Evolutionary conservation across 768 basidiomycete genomes (phyloP), one percentile per base, ranked within the genome.

Genomic region (Paxillus involutus): DNA sequence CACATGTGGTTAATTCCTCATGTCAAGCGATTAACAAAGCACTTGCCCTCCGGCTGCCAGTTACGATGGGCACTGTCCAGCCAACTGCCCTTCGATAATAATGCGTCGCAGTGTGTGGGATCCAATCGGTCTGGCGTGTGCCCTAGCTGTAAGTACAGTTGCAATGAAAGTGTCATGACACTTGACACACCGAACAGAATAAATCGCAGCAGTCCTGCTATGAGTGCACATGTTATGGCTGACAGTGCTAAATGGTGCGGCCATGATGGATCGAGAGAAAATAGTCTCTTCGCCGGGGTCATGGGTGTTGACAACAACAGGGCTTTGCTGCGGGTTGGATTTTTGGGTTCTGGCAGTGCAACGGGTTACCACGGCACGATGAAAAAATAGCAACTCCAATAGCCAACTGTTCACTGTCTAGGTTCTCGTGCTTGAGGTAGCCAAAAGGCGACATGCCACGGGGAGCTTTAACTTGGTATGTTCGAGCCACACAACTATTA

Each of bases 1-100:
- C 48, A 47, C 17, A 59, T 49, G 43, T 42, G 40, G 40, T 49
- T 41, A 59, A 56, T 52, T 44, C 57, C 40, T 39, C 44, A 17
- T 48, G 46, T 19, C 30, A 26, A 11, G 47, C n/a, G 36, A 48
- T 26, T 49, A 30, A 52, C 35, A 88, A 55, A 49, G 49, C 13
- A 58, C 65, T 55, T 54, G 48, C 93, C 91, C 56, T 91, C 82
- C 3, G 94, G 94, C 66, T 97, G 94, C 94, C 94, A 97, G 63
- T 86, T 87, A 56, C 68, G 76, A 65, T 80, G 78, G 39, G 66
- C 71, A 24, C 71, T 67, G 66, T 93, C 93, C 51, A 93, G 68
- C 93, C 93, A 96, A 60, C 79, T 81, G 29, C 94, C 94, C 39
- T 75, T 75, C 45, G 78, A 86, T 44, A 94, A 68, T 26, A 94